Base-by-base conservation (phyloP, 345 rosid species). In the Acer campestre region DNA sequence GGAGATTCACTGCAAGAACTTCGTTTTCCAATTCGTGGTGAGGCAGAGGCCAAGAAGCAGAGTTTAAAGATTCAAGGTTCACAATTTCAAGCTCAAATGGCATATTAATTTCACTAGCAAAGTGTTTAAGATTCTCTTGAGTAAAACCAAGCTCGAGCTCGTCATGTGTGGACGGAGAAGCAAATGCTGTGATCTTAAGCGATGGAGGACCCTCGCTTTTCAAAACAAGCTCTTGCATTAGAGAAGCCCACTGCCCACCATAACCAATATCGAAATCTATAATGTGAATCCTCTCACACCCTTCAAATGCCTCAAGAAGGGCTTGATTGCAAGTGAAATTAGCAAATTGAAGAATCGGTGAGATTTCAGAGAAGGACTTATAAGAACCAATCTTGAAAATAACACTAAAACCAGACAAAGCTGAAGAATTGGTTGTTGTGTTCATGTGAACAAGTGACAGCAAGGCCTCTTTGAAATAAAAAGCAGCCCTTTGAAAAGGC, bases 201-300 rank as follows among this genome's bases (percentile, higher is more conserved):
- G 88, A 89, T 56, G 95, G 85, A 10, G 88, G 82, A 35, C 86
- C 86, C 18, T 89, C 88, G 62, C 74, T 88, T 78, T 86, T 80
- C 64, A 89, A 78, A 31, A 89, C 90, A 42, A 95, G 97, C 68
- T 95, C 99, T 78, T 93, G 99, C 91, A 95, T 92, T 20, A 95
- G 77, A 75, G 99, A 95, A 20, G 99, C 90, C 97, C 98, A 93
- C 77, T 93, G 98, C 55, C 93, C 95, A 18, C 99, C 99, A 69
- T 84, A 93, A 3, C 97, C 97, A 12, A 95, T 79, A 70, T 95
- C 98, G 38, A 95, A 95, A 84, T 94, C 97, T 58, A 95, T 64
- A 80, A 95, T 86, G 88, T 95, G 99, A 73, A 95, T 88, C 20
- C 85, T 79, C 63, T 83, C 84, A 44, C 73, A 88, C 31, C 93